Percentiles rank a stretch among this genome's conserved stretches.
Evolutionary conservation across 2,329 filamentous ascomycete species (phyloP).

Genomic region (Phyllosticta citribraziliensis): DNA sequence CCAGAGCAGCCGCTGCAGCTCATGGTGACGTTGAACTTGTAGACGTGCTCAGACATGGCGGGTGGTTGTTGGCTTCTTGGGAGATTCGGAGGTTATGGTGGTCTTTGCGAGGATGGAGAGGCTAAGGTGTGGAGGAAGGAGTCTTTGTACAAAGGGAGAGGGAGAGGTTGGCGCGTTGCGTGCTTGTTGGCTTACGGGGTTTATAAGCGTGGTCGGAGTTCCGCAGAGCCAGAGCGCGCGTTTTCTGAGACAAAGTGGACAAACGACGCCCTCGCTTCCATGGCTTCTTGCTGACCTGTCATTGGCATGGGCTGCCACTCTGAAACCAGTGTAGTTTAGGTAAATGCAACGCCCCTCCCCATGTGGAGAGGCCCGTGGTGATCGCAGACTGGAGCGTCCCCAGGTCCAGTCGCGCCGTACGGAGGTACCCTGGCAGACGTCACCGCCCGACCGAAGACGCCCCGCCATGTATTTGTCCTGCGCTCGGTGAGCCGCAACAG

Average conservation of each 20-base stretch:
- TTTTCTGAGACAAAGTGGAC: neutral
- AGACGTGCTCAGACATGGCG: conserved; percentile 68
- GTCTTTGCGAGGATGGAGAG: neutral
- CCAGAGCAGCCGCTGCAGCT: conserved; percentile 83
- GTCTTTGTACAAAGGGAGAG: neutral
- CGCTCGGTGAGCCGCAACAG: neutral
- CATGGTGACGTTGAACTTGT: conserved; percentile 95
- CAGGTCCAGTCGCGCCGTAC: neutral
- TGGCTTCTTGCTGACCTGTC: neutral
- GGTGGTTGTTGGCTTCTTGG: neutral
- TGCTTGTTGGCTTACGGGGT: neutral
- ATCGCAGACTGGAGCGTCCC: neutral
- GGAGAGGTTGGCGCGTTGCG: too few species aligned
- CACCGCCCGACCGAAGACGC: neutral
- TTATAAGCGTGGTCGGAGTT: neutral
- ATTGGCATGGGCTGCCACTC: neutral
- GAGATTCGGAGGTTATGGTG: neutral
- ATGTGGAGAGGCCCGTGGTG: neutral
- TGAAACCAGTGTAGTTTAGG: neutral
- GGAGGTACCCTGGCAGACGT: neutral
- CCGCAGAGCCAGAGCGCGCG: neutral
- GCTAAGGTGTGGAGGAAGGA: neutral
- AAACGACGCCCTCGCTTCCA: neutral
- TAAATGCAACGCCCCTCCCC: neutral
- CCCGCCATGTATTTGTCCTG: neutral